Percentiles rank a stretch among this genome's conserved stretches.
phyloP scores from a whole-genome alignment of 2,329 filamentous ascomycete genomes.

The Achaetomium macrosporum region DNA sequence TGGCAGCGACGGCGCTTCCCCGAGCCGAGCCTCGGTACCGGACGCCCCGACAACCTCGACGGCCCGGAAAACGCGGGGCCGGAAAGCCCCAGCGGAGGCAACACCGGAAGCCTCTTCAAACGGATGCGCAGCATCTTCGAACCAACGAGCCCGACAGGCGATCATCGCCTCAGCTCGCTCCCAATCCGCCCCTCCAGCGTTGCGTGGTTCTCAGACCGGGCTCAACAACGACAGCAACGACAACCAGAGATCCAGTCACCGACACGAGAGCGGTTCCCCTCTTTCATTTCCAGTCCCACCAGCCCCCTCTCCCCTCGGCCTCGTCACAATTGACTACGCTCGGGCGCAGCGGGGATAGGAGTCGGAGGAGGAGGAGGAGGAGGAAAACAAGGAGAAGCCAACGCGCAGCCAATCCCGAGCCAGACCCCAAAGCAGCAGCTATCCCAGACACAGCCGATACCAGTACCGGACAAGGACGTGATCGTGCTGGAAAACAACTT shows the following conservation, averaged over 20 bases:
- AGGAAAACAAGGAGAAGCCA: neutral
- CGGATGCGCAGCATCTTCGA: constrained; percentile 39
- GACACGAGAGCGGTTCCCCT: neutral
- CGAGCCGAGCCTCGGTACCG: neutral
- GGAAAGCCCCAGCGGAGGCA: constrained; percentile 3
- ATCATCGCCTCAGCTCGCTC: neutral
- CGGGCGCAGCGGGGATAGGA: constrained; percentile 24
- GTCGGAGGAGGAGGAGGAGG: neutral
- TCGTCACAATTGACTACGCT: constrained; percentile 35
- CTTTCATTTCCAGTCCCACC: neutral
- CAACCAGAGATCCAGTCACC: neutral
- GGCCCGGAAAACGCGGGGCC: too few species aligned
- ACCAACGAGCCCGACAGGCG: neutral
- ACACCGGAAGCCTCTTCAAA: constrained; percentile 31
- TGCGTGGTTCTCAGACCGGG: neutral
- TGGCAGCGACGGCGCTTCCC: neutral
- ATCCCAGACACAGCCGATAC: constrained; percentile 5
- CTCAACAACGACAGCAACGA: neutral
- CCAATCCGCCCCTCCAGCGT: neutral
- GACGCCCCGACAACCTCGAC: neutral
- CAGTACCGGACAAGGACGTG: neutral
- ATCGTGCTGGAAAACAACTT: constrained; percentile 15
- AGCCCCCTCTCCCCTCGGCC: constrained; percentile 1
- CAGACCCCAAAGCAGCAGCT: neutral
- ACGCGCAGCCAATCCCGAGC: too few species aligned